A percentile compares a stretch with the other conserved stretches of the same genome.
Evolutionary conservation across 208 protist genomes (phyloP).

Genomic region (Tritrichomonas musculus): DNA sequence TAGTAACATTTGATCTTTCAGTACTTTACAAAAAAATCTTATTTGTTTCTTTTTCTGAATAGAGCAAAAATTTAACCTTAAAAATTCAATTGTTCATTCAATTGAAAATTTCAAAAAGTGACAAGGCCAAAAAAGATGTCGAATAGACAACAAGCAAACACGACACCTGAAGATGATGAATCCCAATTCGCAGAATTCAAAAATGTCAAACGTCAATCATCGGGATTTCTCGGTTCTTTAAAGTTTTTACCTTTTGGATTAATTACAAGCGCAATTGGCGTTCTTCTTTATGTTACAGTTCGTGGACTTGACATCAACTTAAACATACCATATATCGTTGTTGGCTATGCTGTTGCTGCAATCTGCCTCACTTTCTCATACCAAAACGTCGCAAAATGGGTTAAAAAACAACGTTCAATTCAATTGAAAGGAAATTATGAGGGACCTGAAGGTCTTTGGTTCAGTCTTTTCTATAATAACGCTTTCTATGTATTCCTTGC

Average conservation of each 20-base stretch:
- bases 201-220: too few relatives aligned
- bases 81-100: too few relatives aligned
- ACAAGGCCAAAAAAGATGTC: too few relatives aligned
- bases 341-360: background rate
- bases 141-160: too few relatives aligned
- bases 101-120: too few relatives aligned
- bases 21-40: too few relatives aligned
- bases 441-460: background rate
- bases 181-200: too few relatives aligned
- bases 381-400: background rate
- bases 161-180: too few relatives aligned
- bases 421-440: background rate
- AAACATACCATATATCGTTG: background rate
- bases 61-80: too few relatives aligned
- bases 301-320: background rate
- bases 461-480: conserved; percentile 28
- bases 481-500: background rate
- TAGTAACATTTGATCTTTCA: too few relatives aligned
- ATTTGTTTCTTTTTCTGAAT: too few relatives aligned
- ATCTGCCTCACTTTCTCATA: background rate
- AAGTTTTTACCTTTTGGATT: background rate
- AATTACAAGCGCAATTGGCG: background rate
- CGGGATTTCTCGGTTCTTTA: background rate
- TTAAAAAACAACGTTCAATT: background rate
- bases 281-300: background rate